Conservation (phyloP, 176 grass and related monocot species). For the Oryza glaberrima region DNA sequence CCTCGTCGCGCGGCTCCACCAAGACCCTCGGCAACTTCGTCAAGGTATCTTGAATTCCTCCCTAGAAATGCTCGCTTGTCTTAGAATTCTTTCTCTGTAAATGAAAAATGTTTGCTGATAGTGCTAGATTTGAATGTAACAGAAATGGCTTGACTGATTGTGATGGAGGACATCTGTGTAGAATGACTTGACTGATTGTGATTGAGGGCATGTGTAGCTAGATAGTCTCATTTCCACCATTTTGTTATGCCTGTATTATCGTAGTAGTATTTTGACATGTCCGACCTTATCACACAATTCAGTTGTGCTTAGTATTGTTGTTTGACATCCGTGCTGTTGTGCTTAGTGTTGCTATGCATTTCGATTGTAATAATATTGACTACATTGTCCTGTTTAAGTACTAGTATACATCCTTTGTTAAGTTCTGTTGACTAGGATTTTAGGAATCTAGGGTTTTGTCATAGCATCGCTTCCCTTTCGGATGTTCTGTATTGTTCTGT, state of each 20-base stretch:
- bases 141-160: no score
- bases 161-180: no score
- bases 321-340: background rate
- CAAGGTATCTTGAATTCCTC: conserved; percentile 47
- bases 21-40: conserved; percentile 96
- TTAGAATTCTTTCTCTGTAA: background rate
- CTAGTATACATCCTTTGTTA: background rate
- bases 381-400: background rate
- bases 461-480: background rate
- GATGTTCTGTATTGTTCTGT: background rate
- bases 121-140: no score
- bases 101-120: background rate
- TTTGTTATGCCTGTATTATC: no score
- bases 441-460: background rate
- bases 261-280: background rate
- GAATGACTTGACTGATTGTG: no score
- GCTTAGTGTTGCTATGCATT: background rate
- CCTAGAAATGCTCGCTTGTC: background rate
- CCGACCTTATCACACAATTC: background rate
- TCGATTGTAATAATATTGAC: background rate
- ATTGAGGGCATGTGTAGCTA: no score
- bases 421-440: background rate
- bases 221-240: no score
- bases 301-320: background rate
- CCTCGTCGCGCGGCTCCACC: conserved; percentile 83